Conservation (phyloP, 768 basidiomycete species). For the Asterophora lycoperdoides region DNA sequence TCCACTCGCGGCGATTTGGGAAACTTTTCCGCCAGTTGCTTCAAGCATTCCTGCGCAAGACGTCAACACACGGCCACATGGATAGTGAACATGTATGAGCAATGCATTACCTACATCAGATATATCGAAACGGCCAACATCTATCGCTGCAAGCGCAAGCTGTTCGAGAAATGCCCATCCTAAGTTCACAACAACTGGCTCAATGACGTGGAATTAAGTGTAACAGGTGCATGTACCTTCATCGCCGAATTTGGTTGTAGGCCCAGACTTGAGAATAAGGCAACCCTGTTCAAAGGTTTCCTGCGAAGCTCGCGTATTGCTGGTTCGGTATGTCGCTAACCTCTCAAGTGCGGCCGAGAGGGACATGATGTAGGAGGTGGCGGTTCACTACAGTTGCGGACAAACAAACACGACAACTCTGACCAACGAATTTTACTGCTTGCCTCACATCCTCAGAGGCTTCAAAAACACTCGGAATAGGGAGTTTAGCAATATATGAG, state of each 20-base stretch:
- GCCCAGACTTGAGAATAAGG: conserved; percentile 45
- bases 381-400: no score
- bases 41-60: conserved; percentile 53
- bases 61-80: conserved; percentile 22
- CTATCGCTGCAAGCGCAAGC: conserved; percentile 70
- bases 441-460: background rate
- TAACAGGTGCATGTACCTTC: conserved; percentile 39
- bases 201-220: conserved; percentile 3
- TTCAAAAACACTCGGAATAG: no score
- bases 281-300: conserved; percentile 55
- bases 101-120: conserved; percentile 60
- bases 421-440: no score
- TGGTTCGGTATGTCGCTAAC: conserved; percentile 50
- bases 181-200: conserved; percentile 24
- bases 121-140: conserved; percentile 65
- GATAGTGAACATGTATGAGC: background rate
- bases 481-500: no score
- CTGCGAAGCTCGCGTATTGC: conserved; percentile 51
- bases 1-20: conserved; percentile 78
- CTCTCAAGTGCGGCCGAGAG: conserved; percentile 44
- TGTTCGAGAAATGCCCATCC: conserved; percentile 84
- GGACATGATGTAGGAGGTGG: conserved; percentile 32
- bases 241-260: conserved; percentile 43
- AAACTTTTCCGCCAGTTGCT: conserved; percentile 61
- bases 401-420: no score